phyloP scores from a whole-genome alignment of 2,329 filamentous ascomycete species.

The Claviceps lovelessii region DNA sequence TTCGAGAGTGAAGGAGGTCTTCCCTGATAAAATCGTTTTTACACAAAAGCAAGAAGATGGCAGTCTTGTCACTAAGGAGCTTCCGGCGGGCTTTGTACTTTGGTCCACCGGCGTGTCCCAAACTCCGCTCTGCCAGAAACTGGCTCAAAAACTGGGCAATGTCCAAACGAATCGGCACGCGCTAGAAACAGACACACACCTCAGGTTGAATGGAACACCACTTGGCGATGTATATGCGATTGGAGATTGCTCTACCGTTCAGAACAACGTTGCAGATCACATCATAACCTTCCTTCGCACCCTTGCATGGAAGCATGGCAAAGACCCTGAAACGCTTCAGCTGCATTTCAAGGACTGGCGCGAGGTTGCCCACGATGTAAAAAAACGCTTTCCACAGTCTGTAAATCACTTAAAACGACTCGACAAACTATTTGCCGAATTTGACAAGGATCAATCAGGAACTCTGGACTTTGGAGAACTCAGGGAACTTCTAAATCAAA shows the following conservation, averaged over 20 bases:
- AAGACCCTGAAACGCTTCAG: constrained; percentile 75
- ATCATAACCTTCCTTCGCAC: constrained; percentile 80
- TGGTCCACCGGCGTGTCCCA: constrained; percentile 96
- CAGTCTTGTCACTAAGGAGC: constrained; percentile 68
- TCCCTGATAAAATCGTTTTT: constrained; percentile 72
- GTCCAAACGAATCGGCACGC: constrained; percentile 79
- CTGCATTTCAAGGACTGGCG: constrained; percentile 84
- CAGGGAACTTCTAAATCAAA: constrained; percentile 73
- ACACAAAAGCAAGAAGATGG: constrained; percentile 66
- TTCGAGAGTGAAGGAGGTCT: constrained; percentile 81
- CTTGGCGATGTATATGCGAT: constrained; percentile 93
- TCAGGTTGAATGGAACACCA: constrained; percentile 76
- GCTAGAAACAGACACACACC: constrained; percentile 85
- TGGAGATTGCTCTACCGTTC: constrained; percentile 89
- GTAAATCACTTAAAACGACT: constrained; percentile 73
- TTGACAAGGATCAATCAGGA: constrained; percentile 85
- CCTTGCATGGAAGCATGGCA: constrained; percentile 81
- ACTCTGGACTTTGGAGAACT: constrained; percentile 92
- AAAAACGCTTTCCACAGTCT: constrained; percentile 82
- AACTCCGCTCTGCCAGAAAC: constrained; percentile 59
- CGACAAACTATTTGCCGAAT: constrained; percentile 79
- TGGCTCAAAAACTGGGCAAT: constrained; percentile 63
- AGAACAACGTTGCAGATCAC: constrained; percentile 91
- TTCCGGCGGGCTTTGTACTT: constrained; percentile 89
- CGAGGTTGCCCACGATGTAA: constrained; percentile 66